Percentiles rank a stretch among this genome's conserved stretches.
These are phyloP conservation scores for Gracilaria gracilis DNA, from an alignment of 23 red algal species.

Conservation along the genomic window DNA sequence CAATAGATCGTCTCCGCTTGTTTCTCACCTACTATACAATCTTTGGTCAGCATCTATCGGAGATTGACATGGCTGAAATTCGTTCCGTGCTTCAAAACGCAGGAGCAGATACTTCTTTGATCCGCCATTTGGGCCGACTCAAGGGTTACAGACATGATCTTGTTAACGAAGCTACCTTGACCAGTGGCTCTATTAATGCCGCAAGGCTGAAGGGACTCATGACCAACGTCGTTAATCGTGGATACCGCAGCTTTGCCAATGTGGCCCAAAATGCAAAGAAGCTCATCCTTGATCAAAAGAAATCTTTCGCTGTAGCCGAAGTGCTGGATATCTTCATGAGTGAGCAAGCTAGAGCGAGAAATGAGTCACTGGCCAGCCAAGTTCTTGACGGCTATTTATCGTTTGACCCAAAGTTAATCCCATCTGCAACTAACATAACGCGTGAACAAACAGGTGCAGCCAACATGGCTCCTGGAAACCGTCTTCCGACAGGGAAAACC, in stretches of 20 bases:
- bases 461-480: neutral
- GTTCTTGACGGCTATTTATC: constrained; percentile 66
- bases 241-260: constrained; percentile 70
- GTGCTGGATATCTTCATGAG: constrained; percentile 68
- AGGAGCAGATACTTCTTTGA: constrained; percentile 39
- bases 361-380: constrained; percentile 29
- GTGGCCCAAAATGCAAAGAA: constrained; percentile 76
- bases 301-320: constrained; percentile 49
- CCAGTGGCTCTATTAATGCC: constrained; percentile 31
- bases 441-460: neutral
- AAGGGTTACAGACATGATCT: constrained; percentile 62
- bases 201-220: constrained; percentile 67
- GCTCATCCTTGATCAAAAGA: constrained; percentile 42
- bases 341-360: constrained; percentile 52
- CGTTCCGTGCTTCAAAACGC: constrained; percentile 42
- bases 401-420: constrained; percentile 62
- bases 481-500: neutral
- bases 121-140: constrained; percentile 28
- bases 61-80: constrained; percentile 38
- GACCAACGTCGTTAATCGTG: constrained; percentile 61
- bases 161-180: constrained; percentile 19
- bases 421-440: neutral
- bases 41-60: constrained; percentile 60
- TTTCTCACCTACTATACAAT: constrained; percentile 86
- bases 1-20: constrained; percentile 66